Evolutionary conservation across 2,329 filamentous ascomycete genomes (phyloP).

Genomic region (Aureobasidium sp.): DNA sequence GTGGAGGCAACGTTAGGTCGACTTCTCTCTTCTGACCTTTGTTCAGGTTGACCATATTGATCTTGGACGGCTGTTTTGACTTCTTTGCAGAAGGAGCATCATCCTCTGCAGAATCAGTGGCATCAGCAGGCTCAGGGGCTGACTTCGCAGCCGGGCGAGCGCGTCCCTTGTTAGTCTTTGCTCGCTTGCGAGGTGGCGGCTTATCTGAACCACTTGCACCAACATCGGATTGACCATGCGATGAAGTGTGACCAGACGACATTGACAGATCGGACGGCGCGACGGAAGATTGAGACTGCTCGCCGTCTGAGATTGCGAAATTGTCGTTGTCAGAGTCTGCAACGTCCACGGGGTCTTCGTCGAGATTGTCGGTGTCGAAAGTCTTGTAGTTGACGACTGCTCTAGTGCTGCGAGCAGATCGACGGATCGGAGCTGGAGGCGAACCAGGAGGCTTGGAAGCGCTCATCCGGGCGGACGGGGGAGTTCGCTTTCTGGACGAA

Average conservation of each 20-base stretch:
- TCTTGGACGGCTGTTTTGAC: not conserved
- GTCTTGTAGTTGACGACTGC: no score
- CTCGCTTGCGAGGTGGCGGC: not conserved
- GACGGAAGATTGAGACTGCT: not conserved
- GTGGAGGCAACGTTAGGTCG: conserved; percentile 34
- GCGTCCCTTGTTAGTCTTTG: not conserved
- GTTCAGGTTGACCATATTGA: not conserved
- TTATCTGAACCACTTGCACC: not conserved
- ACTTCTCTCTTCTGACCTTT: conserved; percentile 12
- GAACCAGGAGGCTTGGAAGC: not conserved
- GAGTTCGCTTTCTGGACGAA: not conserved
- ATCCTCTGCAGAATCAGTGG: not conserved
- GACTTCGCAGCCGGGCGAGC: not conserved
- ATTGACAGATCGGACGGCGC: not conserved
- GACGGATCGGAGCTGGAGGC: not conserved
- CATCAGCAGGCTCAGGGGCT: not conserved
- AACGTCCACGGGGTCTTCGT: no score
- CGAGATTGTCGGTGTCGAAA: no score
- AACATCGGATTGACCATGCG: no score
- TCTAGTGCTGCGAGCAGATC: not conserved
- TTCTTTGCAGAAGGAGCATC: no score
- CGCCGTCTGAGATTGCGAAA: not conserved
- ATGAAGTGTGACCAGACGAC: not conserved
- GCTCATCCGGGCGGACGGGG: not conserved
- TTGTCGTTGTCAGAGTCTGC: not conserved